Evolutionary conservation across 1,139 yeast species (phyloP).

Genomic region (Pichia sp.): DNA sequence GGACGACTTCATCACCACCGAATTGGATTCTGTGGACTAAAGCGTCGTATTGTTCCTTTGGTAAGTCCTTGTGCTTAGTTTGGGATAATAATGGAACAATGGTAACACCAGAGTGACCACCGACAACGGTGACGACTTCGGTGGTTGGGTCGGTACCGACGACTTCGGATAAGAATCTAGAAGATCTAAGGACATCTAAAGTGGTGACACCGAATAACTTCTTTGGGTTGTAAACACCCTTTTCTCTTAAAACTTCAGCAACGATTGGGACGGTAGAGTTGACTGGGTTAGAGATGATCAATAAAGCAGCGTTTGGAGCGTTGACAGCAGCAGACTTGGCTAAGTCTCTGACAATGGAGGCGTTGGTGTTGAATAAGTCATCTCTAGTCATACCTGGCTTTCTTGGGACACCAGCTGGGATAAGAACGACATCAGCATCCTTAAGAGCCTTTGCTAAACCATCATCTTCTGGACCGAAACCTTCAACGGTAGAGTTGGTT

Average conservation of each 20-base stretch:
- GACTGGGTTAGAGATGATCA: slow-evolving; percentile 95
- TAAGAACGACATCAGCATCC: slow-evolving; percentile 83
- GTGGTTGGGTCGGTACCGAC: slow-evolving; percentile 57
- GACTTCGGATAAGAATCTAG: slow-evolving; percentile 83
- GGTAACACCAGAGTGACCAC: slow-evolving; percentile 99
- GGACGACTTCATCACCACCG: slow-evolving; percentile 99
- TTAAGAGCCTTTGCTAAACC: slow-evolving; percentile 77
- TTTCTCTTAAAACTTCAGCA: slow-evolving; percentile 85
- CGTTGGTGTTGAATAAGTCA: slow-evolving; percentile 96
- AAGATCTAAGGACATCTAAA: slow-evolving; percentile 90
- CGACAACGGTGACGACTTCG: slow-evolving; percentile 80
- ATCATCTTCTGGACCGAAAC: slow-evolving; percentile 83
- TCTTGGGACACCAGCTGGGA: slow-evolving; percentile 99
- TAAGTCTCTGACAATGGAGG: slow-evolving; percentile 90
- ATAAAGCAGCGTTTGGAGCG: slow-evolving; percentile 85
- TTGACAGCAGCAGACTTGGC: slow-evolving; percentile 85
- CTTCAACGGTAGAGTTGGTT: slow-evolving; percentile 80
- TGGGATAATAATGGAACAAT: slow-evolving; percentile 92
- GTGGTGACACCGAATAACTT: slow-evolving; percentile 97
- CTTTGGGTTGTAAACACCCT: slow-evolving; percentile 88
- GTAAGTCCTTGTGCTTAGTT: slow-evolving; percentile 54
- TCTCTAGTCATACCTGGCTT: slow-evolving; percentile 99
- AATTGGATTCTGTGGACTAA: slow-evolving; percentile 93
- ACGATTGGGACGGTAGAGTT: slow-evolving; percentile 99
- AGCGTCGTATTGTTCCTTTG: slow-evolving; percentile 57